phyloP scores from a whole-genome alignment of 441 rosid genomes.

The Bocquillonia castaneifolia region DNA sequence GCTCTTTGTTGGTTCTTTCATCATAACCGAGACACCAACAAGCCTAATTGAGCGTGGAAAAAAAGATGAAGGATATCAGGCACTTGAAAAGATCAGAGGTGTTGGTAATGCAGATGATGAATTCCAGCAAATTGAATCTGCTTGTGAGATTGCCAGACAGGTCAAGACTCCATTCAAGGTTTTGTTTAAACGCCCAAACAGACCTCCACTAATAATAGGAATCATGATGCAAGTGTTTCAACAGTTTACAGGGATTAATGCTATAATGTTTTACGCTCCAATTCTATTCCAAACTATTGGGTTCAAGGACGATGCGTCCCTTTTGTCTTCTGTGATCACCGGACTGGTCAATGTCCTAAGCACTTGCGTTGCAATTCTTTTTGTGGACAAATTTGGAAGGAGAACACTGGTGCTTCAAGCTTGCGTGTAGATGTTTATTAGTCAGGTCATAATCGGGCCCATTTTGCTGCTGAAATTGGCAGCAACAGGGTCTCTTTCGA shows the following conservation, averaged over 20 bases:
- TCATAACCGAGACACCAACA: slow-evolving; percentile 66
- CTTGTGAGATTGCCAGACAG: slow-evolving; percentile 44
- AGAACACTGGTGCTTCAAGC: slow-evolving; percentile 43
- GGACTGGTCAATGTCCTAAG: slow-evolving; percentile 45
- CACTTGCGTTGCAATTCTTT: slow-evolving; percentile 37
- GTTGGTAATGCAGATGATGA: slow-evolving; percentile 43
- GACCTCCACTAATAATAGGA: slow-evolving; percentile 54
- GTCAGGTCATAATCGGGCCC: slow-evolving; percentile 40
- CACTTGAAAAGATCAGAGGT: slow-evolving; percentile 57
- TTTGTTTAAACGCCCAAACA: slow-evolving; percentile 33
- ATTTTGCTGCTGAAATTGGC: slow-evolving; percentile 31
- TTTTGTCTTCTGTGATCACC: slow-evolving; percentile 55
- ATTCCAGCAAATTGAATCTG: slow-evolving; percentile 39
- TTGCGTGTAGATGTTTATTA: slow-evolving; percentile 39
- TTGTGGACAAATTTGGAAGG: slow-evolving; percentile 55
- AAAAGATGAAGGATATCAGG: slow-evolving; percentile 30
- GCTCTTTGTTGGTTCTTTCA: slow-evolving; percentile 56
- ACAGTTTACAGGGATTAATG: slow-evolving; percentile 74
- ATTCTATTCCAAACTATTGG: slow-evolving; percentile 78
- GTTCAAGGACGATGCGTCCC: slow-evolving; percentile 44
- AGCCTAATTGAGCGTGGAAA: slow-evolving; percentile 66
- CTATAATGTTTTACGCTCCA: slow-evolving; percentile 72
- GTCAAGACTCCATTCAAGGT: slow-evolving; percentile 41
- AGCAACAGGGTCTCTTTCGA: slow-evolving; percentile 28
- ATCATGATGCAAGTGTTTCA: slow-evolving; percentile 59